Conservation (phyloP, 2,329 filamentous ascomycete genomes). For the Didymosphaeria variabile region DNA sequence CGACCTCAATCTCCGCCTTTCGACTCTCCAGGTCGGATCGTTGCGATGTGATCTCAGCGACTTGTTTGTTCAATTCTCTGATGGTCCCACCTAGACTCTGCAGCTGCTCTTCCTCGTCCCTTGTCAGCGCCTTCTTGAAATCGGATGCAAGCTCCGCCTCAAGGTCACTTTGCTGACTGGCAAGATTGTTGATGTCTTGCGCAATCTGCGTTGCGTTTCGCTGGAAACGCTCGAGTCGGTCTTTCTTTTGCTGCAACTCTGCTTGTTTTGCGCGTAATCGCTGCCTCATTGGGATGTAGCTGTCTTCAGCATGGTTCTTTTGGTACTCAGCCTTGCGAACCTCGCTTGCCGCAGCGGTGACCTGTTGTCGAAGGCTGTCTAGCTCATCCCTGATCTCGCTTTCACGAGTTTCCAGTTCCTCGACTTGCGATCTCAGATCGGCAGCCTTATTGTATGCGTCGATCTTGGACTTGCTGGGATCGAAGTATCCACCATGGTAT, state of each 20-base stretch:
- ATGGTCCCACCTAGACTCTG: conserved; percentile 74
- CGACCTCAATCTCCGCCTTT: conserved; percentile 85
- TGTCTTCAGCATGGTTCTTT: conserved; percentile 78
- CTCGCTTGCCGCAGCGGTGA: conserved; percentile 85
- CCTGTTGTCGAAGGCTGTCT: conserved; percentile 84
- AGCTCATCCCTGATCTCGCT: conserved; percentile 74
- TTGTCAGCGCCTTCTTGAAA: conserved; percentile 89
- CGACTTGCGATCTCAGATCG: conserved; percentile 78
- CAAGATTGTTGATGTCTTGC: conserved; percentile 64
- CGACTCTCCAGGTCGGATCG: conserved; percentile 80
- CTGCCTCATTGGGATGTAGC: conserved; percentile 80
- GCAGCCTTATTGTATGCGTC: conserved; percentile 80
- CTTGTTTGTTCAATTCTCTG: conserved; percentile 78
- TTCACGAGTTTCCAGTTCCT: conserved; percentile 70
- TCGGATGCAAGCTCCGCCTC: conserved; percentile 83
- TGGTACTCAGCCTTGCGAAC: conserved; percentile 84
- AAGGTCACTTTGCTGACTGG: conserved; percentile 77
- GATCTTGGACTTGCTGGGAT: conserved; percentile 85
- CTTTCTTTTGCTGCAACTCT: conserved; percentile 76
- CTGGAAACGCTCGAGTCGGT: conserved; percentile 77
- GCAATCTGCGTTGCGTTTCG: conserved; percentile 73
- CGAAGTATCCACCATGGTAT: conserved; percentile 93
- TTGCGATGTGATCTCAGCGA: conserved; percentile 76
- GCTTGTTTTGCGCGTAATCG: conserved; percentile 80
- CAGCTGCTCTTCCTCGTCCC: conserved; percentile 83